Evolutionary conservation across 2,329 filamentous ascomycete species (phyloP).

Genomic region (Colletotrichum tropicicola): DNA sequence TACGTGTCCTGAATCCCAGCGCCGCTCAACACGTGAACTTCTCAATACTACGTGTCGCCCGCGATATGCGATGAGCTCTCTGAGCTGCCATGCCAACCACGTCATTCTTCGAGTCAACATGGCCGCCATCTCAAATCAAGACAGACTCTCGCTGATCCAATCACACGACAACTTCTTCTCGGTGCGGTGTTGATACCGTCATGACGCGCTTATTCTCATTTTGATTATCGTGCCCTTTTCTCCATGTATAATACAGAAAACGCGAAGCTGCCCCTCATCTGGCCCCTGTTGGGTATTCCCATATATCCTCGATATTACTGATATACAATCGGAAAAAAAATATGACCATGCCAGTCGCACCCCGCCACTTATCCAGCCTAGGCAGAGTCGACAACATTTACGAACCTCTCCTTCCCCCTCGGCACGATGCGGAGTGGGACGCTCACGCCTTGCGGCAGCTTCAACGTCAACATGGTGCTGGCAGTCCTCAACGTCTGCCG

Average conservation of each 20-base stretch:
- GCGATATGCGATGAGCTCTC: neutral
- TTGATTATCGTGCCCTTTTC: neutral
- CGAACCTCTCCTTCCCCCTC: conserved; percentile 76
- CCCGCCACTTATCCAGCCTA: neutral
- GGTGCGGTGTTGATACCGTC: too few species aligned
- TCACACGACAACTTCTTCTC: too few species aligned
- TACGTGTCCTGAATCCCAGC: neutral
- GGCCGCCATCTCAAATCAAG: too few species aligned
- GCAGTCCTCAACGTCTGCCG: conserved; percentile 62
- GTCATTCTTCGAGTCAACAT: neutral
- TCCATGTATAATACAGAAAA: neutral
- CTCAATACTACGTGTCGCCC: neutral
- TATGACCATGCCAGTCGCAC: neutral
- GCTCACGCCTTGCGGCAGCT: conserved; percentile 66
- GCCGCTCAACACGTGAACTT: neutral
- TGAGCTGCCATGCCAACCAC: conserved; percentile 17
- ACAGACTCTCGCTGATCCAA: too few species aligned
- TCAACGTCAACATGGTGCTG: conserved; percentile 74
- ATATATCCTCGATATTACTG: neutral
- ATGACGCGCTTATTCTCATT: too few species aligned
- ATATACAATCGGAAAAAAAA: neutral
- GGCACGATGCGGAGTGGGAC: conserved; percentile 75
- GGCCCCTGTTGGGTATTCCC: neutral
- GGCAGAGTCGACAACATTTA: conserved; percentile 45
- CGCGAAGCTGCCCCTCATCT: neutral